Evolutionary conservation across 805 yeast genomes (phyloP).

Genomic region (Lachancea waltii): DNA sequence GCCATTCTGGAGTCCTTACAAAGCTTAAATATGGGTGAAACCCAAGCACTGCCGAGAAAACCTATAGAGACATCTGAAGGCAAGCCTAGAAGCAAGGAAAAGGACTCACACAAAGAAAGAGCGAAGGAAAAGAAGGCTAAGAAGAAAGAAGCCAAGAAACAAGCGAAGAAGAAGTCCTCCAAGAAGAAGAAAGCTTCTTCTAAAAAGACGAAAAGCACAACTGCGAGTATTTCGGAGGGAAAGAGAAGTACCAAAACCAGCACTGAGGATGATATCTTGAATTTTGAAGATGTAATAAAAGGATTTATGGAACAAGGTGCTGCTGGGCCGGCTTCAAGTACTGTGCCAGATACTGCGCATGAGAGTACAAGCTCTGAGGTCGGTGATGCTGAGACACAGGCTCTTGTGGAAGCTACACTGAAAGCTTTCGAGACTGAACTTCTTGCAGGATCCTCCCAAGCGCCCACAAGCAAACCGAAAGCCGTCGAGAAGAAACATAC

Average conservation of each 20-base stretch:
- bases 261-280: conserved; percentile 18
- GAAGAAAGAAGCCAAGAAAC: conserved; percentile 15
- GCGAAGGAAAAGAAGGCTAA: conserved; percentile 10
- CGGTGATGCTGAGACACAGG: conserved; percentile 31
- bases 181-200: conserved; percentile 19
- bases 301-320: conserved; percentile 23
- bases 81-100: conserved; percentile 4
- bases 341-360: conserved; percentile 5
- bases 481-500: conserved; percentile 6
- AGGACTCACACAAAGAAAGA: conserved; percentile 5
- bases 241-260: conserved; percentile 2
- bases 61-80: not conserved
- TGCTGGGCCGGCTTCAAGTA: no score
- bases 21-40: conserved; percentile 13
- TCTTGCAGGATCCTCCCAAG: conserved; percentile 12
- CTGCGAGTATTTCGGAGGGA: conserved; percentile 13
- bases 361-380: not conserved
- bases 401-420: conserved; percentile 31
- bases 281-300: conserved; percentile 29
- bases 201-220: conserved; percentile 15
- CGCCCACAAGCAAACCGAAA: conserved; percentile 8
- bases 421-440: conserved; percentile 31
- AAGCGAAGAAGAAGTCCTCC: conserved; percentile 12
- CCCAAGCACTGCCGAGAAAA: conserved; percentile 3
- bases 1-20: conserved; percentile 30